Conservation (phyloP, 1,139 yeast species). For the Hyphopichia khmerensis region DNA sequence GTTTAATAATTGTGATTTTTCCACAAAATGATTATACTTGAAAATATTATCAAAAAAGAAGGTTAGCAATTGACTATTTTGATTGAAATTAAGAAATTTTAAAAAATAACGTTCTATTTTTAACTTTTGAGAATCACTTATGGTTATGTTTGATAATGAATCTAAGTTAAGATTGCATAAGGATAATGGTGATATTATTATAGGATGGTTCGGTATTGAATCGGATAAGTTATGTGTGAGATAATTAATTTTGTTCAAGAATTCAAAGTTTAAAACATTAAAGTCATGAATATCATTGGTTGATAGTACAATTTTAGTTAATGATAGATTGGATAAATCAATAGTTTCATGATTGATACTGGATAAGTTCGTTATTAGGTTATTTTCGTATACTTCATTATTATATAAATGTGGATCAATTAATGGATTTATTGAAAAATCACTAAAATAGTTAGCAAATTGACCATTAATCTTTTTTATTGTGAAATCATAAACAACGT, state of each 20-base stretch:
- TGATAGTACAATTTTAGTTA: slow-evolving; percentile 1
- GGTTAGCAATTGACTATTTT: slow-evolving; percentile 17
- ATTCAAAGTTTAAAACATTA: neutral
- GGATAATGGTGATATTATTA: slow-evolving; percentile 21
- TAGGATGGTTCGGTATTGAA: neutral
- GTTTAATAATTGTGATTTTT: slow-evolving; percentile 43
- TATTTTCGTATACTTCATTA: neutral
- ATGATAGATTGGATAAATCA: neutral
- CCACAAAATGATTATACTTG: slow-evolving; percentile 50
- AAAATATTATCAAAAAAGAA: slow-evolving; percentile 41
- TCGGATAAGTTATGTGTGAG: neutral
- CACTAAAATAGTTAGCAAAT: slow-evolving; percentile 4
- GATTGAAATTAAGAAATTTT: slow-evolving; percentile 26
- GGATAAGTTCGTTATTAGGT: neutral
- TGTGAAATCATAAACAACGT: slow-evolving; percentile 22
- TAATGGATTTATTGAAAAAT: slow-evolving; percentile 1
- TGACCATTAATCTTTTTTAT: slow-evolving; percentile 14
- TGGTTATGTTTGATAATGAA: neutral
- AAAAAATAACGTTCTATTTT: slow-evolving; percentile 17
- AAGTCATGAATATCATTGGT: neutral
- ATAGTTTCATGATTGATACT: neutral
- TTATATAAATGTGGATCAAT: slow-evolving; percentile 1
- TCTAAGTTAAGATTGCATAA: slow-evolving; percentile 14
- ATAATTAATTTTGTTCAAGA: neutral
- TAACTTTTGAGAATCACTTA: neutral